phyloP scores from a whole-genome alignment of 805 yeast genomes.

The Saccharomycopsis sp. region DNA sequence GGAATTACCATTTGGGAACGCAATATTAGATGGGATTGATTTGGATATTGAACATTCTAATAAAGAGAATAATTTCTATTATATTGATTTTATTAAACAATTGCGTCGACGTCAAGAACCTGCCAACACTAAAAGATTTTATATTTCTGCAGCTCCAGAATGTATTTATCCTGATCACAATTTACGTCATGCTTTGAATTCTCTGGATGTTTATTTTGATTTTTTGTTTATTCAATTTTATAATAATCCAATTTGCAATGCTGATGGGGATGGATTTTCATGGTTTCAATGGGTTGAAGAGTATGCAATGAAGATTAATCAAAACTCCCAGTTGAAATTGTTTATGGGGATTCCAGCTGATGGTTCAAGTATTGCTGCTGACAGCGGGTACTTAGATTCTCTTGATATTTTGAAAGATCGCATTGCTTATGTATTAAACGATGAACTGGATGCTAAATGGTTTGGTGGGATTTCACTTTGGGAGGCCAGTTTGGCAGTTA shows the following conservation, averaged over 20 bases:
- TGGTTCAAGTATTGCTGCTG: slow-evolving; percentile 9
- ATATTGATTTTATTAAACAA: slow-evolving; percentile 46
- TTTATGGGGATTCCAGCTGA: slow-evolving; percentile 72
- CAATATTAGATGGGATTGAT: slow-evolving; percentile 86
- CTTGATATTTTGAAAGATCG: not conserved
- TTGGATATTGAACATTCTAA: slow-evolving; percentile 72
- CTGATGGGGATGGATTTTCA: slow-evolving; percentile 39
- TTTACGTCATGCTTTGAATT: slow-evolving; percentile 40
- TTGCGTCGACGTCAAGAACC: slow-evolving; percentile 25
- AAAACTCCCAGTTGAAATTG: slow-evolving; percentile 60
- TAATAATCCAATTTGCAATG: slow-evolving; percentile 60
- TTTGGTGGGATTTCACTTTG: slow-evolving; percentile 19
- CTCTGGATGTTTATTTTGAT: slow-evolving; percentile 55
- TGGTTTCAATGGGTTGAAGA: slow-evolving; percentile 62
- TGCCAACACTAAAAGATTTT: slow-evolving; percentile 39
- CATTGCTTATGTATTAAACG: not conserved
- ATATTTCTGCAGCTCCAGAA: slow-evolving; percentile 73
- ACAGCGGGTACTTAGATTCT: slow-evolving; percentile 10
- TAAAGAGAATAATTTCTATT: slow-evolving; percentile 72
- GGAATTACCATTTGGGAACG: slow-evolving; percentile 46
- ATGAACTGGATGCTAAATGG: not conserved
- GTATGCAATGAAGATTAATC: slow-evolving; percentile 50
- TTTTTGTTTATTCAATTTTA: slow-evolving; percentile 68
- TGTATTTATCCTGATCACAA: slow-evolving; percentile 62
- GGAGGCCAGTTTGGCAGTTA: slow-evolving; percentile 16